Evolutionary conservation across 2,329 filamentous ascomycete genomes (phyloP).

Genomic region (Aurifilum marmelostoma): DNA sequence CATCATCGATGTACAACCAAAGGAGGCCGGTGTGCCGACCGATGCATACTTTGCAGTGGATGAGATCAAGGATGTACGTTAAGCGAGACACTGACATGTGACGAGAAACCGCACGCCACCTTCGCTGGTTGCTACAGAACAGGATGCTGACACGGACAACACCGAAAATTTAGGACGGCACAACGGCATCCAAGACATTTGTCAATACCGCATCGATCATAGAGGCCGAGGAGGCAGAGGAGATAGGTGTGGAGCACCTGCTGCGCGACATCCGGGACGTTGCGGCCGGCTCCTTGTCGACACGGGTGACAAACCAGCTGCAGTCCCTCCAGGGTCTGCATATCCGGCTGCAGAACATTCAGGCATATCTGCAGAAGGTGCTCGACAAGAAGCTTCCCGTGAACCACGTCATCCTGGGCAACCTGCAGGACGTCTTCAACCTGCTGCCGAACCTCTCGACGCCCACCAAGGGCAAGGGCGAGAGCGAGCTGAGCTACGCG

Average conservation of each 20-base stretch:
- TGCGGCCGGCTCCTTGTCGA: conserved; percentile 93
- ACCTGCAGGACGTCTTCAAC: conserved; percentile 99
- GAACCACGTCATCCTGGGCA: conserved; percentile 96
- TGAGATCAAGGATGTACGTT: conserved; percentile 95
- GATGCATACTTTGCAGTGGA: conserved; percentile 99
- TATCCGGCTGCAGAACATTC: conserved; percentile 91
- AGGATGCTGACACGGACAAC: conserved; percentile 24
- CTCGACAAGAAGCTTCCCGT: conserved; percentile 89
- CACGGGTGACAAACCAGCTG: conserved; percentile 94
- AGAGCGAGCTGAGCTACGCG: conserved; percentile 87
- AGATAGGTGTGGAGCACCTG: conserved; percentile 97
- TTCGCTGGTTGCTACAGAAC: not conserved
- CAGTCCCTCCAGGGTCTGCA: conserved; percentile 97
- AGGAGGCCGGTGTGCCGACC: conserved; percentile 95
- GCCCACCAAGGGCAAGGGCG: conserved; percentile 65
- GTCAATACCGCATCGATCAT: conserved; percentile 98
- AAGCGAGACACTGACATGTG: not conserved
- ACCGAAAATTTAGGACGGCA: conserved; percentile 76
- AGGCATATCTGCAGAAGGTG: conserved; percentile 93
- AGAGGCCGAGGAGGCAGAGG: conserved; percentile 97
- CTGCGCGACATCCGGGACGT: conserved; percentile 98
- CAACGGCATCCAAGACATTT: conserved; percentile 94
- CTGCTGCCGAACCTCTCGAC: conserved; percentile 94
- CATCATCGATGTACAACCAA: conserved; percentile 97
- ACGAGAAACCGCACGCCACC: not conserved